phyloP scores from a whole-genome alignment of 2,329 filamentous ascomycete species.

The Cordyceps militaris region DNA sequence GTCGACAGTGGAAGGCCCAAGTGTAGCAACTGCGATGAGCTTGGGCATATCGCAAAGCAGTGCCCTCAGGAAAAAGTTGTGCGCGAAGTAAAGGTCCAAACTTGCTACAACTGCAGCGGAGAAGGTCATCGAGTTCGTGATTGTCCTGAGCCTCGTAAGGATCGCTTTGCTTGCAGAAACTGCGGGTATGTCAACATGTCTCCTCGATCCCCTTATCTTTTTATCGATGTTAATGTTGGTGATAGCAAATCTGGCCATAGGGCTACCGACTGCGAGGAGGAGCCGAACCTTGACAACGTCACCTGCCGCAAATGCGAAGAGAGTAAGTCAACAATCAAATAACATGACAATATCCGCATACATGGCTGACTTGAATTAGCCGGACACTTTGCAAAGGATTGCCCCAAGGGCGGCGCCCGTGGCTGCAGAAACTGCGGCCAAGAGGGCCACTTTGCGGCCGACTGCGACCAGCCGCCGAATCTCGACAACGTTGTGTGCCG shows the following conservation, averaged over 20 bases:
- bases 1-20: constrained; percentile 51
- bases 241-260: constrained; percentile 43
- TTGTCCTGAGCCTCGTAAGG: constrained; percentile 57
- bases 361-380: constrained; percentile 26
- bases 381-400: constrained; percentile 58
- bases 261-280: constrained; percentile 46
- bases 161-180: constrained; percentile 62
- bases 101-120: constrained; percentile 58
- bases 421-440: constrained; percentile 57
- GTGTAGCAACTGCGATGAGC: constrained; percentile 57
- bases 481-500: constrained; percentile 48
- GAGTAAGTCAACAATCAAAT: constrained; percentile 36
- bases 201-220: not conserved
- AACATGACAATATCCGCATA: not conserved
- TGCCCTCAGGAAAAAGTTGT: constrained; percentile 54
- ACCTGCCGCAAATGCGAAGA: constrained; percentile 60
- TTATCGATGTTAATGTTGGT: not conserved
- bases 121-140: constrained; percentile 62
- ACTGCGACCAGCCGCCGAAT: constrained; percentile 42
- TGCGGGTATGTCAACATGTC: constrained; percentile 54
- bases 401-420: constrained; percentile 52
- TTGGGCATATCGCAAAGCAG: constrained; percentile 54
- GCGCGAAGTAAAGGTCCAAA: constrained; percentile 39
- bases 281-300: constrained; percentile 53
- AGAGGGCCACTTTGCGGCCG: constrained; percentile 49